These are phyloP conservation scores for Chytriomyces sp. DNA, from an alignment of 192 early-diverging fungal genomes.

Conservation along the genomic window DNA sequence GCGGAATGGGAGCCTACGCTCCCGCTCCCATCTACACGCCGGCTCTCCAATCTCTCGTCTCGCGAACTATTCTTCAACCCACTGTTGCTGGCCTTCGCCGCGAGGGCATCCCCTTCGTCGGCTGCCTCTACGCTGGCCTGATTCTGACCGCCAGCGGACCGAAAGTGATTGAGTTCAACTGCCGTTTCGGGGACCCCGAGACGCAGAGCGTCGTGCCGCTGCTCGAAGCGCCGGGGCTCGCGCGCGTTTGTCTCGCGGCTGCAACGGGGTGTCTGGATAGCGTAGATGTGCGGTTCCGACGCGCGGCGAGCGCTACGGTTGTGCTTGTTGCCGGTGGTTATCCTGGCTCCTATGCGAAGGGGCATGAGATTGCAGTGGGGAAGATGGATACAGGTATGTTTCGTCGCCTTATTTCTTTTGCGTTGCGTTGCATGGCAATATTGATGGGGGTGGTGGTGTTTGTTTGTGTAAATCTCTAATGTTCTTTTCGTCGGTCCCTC, in stretches of 20 bases:
- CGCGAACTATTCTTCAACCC: constrained; percentile 81
- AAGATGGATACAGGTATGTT: constrained; percentile 37
- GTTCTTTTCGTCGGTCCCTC: not conserved
- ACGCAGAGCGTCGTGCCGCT: constrained; percentile 94
- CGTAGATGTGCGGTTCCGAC: constrained; percentile 71
- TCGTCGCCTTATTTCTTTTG: constrained; percentile 26
- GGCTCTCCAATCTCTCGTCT: constrained; percentile 70
- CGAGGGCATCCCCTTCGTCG: constrained; percentile 94
- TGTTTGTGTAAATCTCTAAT: constrained; percentile 11
- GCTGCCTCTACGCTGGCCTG: constrained; percentile 93
- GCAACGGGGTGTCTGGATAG: constrained; percentile 90
- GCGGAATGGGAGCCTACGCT: constrained; percentile 98
- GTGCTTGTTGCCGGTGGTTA: constrained; percentile 92
- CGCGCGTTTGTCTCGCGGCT: constrained; percentile 84
- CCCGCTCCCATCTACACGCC: constrained; percentile 91
- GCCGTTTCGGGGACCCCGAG: constrained; percentile 98
- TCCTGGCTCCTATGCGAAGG: constrained; percentile 85
- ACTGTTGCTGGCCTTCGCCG: constrained; percentile 95
- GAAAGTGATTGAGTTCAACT: constrained; percentile 98
- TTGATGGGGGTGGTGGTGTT: not conserved
- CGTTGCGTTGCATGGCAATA: too few relatives aligned
- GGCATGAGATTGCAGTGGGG: constrained; percentile 70
- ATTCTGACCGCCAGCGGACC: constrained; percentile 92
- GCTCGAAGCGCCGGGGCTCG: constrained; percentile 80
- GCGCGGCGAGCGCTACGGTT: constrained; percentile 85